Conservation (phyloP, 2,329 filamentous ascomycete species). For the Cytospora piceae region DNA sequence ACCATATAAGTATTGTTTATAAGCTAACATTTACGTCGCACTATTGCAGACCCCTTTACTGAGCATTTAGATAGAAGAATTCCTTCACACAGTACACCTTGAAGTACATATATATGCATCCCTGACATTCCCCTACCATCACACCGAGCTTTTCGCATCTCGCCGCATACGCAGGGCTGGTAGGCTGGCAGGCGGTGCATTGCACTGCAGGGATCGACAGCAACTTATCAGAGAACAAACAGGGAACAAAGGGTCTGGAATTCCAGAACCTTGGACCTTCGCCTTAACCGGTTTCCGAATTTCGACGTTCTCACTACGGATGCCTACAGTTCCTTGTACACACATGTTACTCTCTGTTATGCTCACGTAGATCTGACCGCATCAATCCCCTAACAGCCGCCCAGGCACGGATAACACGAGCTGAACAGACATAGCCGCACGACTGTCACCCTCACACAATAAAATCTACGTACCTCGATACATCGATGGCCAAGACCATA, state of each 20-base stretch:
- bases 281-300: not conserved
- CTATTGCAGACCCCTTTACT: not conserved
- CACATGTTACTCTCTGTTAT: not conserved
- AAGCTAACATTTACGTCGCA: not conserved
- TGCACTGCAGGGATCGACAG: not conserved
- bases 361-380: not conserved
- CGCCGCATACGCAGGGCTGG: not conserved
- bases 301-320: not conserved
- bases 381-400: not conserved
- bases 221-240: not conserved
- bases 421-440: not conserved
- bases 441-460: slow-evolving; percentile 4
- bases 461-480: not conserved
- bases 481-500: not conserved
- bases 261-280: not conserved
- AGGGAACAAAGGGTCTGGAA: slow-evolving; percentile 7
- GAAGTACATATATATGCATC: not conserved
- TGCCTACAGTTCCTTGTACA: not conserved
- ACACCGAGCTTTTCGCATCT: not conserved
- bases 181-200: not conserved
- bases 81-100: not conserved
- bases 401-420: not conserved
- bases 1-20: not conserved
- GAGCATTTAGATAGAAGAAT: not conserved
- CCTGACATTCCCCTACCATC: not conserved